phyloP scores from a whole-genome alignment of 768 basidiomycete genomes.

The Rhizopogon roseolus region DNA sequence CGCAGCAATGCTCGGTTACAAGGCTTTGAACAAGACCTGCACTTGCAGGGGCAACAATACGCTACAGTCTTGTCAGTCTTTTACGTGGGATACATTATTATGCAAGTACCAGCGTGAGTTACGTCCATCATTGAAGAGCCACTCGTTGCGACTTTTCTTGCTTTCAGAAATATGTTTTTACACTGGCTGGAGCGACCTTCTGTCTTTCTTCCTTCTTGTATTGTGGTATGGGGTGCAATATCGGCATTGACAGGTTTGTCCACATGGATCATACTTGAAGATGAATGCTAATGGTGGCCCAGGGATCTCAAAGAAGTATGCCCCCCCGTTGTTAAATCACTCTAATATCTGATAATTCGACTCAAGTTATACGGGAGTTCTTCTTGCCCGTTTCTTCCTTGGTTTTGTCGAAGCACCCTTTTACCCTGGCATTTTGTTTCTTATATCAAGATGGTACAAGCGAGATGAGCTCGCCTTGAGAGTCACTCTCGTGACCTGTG shows the following conservation, averaged over 20 bases:
- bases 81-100: conserved; percentile 21
- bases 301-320: conserved; percentile 2
- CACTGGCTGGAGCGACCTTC: conserved; percentile 26
- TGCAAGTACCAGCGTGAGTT: conserved; percentile 17
- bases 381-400: conserved; percentile 35
- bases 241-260: conserved; percentile 30
- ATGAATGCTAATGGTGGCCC: background rate
- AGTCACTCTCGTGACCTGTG: conserved; percentile 30
- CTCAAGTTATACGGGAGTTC: conserved; percentile 15
- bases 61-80: conserved; percentile 19
- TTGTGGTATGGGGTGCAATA: conserved; percentile 32
- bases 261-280: background rate
- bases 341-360: background rate
- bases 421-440: conserved; percentile 25
- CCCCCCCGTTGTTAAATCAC: background rate
- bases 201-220: conserved; percentile 19
- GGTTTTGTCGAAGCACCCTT: conserved; percentile 33
- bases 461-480: conserved; percentile 33
- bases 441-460: conserved; percentile 36
- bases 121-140: too few species aligned
- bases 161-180: conserved; percentile 24
- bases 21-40: conserved; percentile 19
- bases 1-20: conserved; percentile 15
- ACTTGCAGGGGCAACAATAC: conserved; percentile 19
- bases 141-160: background rate